phyloP scores from a whole-genome alignment of 2,329 filamentous ascomycete species.

The Alternaria sp. region DNA sequence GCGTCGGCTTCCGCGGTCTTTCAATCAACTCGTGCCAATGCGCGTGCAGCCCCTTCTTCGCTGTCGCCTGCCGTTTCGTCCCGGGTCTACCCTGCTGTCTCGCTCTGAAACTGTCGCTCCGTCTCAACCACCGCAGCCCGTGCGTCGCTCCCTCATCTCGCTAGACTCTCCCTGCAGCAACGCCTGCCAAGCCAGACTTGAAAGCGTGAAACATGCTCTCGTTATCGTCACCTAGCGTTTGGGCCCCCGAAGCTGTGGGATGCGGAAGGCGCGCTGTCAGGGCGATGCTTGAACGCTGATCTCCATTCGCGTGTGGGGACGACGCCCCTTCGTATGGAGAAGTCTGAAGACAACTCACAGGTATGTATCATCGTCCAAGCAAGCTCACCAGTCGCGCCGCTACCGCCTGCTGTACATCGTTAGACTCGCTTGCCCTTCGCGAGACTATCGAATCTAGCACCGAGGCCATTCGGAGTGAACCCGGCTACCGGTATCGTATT shows the following conservation, averaged over 20 bases:
- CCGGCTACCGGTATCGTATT: not conserved
- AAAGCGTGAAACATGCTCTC: slow-evolving; percentile 32
- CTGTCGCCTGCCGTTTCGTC: slow-evolving; percentile 24
- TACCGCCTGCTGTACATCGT: slow-evolving; percentile 3
- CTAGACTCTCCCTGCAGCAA: slow-evolving; percentile 31
- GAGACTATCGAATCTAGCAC: not conserved
- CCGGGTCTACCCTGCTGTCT: slow-evolving; percentile 31
- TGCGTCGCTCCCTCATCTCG: slow-evolving; percentile 37
- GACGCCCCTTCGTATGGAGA: not conserved
- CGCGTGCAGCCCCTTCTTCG: slow-evolving; percentile 15
- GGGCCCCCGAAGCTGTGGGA: slow-evolving; percentile 18
- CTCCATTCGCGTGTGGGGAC: not conserved
- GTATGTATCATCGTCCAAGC: not conserved
- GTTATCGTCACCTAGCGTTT: slow-evolving; percentile 31
- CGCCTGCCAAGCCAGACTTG: slow-evolving; percentile 22
- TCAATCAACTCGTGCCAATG: not conserved
- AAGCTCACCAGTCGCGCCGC: slow-evolving; percentile 3
- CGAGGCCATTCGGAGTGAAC: not conserved
- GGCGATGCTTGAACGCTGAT: slow-evolving; percentile 9
- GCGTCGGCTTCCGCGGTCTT: slow-evolving; percentile 3
- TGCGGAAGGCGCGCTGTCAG: slow-evolving; percentile 3
- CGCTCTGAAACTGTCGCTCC: slow-evolving; percentile 34
- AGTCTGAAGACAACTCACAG: not conserved
- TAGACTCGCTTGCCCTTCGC: slow-evolving; percentile 1
- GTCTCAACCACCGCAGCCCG: slow-evolving; percentile 32